Base-by-base conservation (phyloP, 805 yeast species). In the Ogataea trehalophila region DNA sequence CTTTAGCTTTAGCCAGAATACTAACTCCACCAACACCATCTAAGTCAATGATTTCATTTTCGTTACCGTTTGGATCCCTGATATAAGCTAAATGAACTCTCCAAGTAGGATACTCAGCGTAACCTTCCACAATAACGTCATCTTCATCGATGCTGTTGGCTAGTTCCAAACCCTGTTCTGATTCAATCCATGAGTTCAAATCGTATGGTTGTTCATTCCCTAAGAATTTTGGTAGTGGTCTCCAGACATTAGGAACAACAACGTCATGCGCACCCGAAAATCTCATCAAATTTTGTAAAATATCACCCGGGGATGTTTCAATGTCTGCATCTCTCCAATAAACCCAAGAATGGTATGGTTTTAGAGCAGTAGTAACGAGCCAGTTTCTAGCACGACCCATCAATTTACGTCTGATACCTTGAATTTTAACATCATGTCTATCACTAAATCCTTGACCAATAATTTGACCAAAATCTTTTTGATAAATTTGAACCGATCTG, bases 161-260 rank as follows among this genome's bases (percentile, higher is more conserved):
- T 56, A 86, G 67, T 43, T 80, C 80, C 15, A 84, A 50, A 1
- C 88, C 97, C 9, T 85, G 81, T 6, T 81, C 85, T 3, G 91
- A 81, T 69, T 94, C 99, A 48, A 88, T 79, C 99, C 99, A 94
- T 14, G 97, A 87, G 68, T 94, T 94, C 62, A 94, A 77, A 68
- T 94, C 99, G 65, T 94, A 94, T 1, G 98, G 90, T 67, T 94
- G 99, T 63, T 87, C 95, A 54, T 80, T 79, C 17, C 94, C 95
- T 52, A 94, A 76, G 68, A 91, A 94, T 41, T 83, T 85, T 2
- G 99, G 99, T 51, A 94, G 74, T 2, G 98, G 99, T 58, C 99
- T 77, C 99, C 99, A 94, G 33, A 94, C 97, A 61, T 94, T 89
- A 29, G 89, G 95, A 37, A 85, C 83, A 64, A 87, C 73, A 15